These are phyloP conservation scores for Yamagishiella unicocca DNA, from an alignment of 139 green algal species.

Conservation along the genomic window DNA sequence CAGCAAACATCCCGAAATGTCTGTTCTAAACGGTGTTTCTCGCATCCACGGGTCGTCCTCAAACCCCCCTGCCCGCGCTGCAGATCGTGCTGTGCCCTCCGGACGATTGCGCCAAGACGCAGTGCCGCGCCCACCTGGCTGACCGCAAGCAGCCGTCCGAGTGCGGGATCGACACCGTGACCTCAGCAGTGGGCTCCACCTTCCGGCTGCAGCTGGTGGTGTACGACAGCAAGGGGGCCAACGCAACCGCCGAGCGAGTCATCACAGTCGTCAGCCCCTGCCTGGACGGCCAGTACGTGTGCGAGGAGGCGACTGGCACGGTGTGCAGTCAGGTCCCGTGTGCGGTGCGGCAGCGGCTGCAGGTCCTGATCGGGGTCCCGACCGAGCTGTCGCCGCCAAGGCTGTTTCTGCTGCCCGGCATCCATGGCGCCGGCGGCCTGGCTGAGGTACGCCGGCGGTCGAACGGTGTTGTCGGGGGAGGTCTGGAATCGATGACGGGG, in stretches of 20 bases:
- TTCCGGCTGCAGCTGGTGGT: not conserved
- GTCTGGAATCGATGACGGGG: too few relatives aligned
- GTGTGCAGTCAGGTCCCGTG: not conserved
- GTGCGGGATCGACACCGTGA: conserved; percentile 9
- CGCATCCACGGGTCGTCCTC: too few relatives aligned
- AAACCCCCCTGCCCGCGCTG: too few relatives aligned
- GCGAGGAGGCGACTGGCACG: not conserved
- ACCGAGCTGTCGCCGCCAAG: not conserved
- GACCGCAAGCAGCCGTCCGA: conserved; percentile 21
- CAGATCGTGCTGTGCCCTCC: conserved; percentile 18
- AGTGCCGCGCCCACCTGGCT: conserved; percentile 1
- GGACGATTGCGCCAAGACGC: not conserved
- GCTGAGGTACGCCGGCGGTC: too few relatives aligned
- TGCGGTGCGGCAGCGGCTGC: not conserved
- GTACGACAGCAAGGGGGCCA: not conserved
- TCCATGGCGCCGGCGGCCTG: not conserved
- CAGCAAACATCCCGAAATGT: too few relatives aligned
- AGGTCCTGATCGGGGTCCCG: too few relatives aligned
- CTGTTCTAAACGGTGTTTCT: too few relatives aligned
- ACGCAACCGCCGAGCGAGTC: not conserved
- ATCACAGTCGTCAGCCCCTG: not conserved
- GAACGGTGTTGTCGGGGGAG: too few relatives aligned
- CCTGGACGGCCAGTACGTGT: not conserved
- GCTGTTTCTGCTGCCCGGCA: not conserved
- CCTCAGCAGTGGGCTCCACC: not conserved